A percentile compares a stretch with the other conserved stretches of the same genome.
phyloP scores from a whole-genome alignment of 2,329 filamentous ascomycete genomes.

The Fusarium brachygibbosum region DNA sequence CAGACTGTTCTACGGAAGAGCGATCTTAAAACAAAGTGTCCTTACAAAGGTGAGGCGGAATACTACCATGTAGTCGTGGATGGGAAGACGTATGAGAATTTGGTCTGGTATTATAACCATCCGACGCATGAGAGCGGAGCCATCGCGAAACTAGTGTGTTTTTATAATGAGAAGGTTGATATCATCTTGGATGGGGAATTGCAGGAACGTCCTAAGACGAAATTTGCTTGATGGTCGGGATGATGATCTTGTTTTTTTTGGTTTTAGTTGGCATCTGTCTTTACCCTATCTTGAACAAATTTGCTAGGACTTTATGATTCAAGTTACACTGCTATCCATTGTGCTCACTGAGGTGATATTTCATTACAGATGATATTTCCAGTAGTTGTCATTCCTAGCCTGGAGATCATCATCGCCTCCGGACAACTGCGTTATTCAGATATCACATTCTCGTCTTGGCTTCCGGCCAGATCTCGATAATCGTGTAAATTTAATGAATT shows the following conservation, averaged over 20 bases:
- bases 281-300: background rate
- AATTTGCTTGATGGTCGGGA: slow-evolving; percentile 35
- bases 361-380: background rate
- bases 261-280: background rate
- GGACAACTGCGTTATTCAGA: background rate
- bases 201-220: slow-evolving; percentile 50
- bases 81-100: slow-evolving; percentile 60
- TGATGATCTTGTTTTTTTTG: background rate
- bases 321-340: background rate
- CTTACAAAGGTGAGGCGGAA: slow-evolving; percentile 75
- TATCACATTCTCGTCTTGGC: background rate
- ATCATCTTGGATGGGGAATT: slow-evolving; percentile 67
- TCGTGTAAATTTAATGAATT: slow-evolving; percentile 2
- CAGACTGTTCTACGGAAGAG: slow-evolving; percentile 62
- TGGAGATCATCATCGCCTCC: too few species aligned
- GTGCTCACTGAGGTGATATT: too few species aligned
- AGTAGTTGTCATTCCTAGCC: too few species aligned
- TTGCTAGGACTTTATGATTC: background rate
- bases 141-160: slow-evolving; percentile 70
- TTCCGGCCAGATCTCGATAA: background rate
- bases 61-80: slow-evolving; percentile 70
- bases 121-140: slow-evolving; percentile 69
- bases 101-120: slow-evolving; percentile 73
- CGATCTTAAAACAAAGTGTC: slow-evolving; percentile 68
- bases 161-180: slow-evolving; percentile 78